A percentile compares a stretch with the other conserved stretches of the same genome.
Conservation (phyloP, 2,329 filamentous ascomycete genomes). For the Elsinoe australis region DNA sequence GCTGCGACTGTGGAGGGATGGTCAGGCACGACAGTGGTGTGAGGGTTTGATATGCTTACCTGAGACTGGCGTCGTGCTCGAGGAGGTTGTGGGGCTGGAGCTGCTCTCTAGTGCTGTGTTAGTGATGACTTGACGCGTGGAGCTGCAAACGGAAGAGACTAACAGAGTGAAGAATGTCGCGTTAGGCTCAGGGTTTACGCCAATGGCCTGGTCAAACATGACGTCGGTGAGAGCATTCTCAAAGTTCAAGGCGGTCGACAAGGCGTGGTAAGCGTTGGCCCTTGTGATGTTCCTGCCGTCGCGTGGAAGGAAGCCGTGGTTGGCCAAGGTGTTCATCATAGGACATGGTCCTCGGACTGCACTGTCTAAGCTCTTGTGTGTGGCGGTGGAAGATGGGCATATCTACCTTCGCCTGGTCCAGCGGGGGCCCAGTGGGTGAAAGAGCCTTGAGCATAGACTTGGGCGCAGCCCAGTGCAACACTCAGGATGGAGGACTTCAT, state of each 20-base stretch:
- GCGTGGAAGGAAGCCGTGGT: conserved; percentile 24
- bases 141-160: neutral
- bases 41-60: neutral
- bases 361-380: neutral
- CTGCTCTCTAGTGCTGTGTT: neutral
- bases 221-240: neutral
- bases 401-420: neutral
- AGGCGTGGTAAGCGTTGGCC: neutral
- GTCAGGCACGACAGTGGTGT: too few species aligned
- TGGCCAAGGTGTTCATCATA: conserved; percentile 24
- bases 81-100: conserved; percentile 13
- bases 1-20: neutral
- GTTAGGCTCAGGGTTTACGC: neutral
- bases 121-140: neutral
- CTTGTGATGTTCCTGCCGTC: conserved; percentile 19
- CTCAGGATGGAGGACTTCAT: neutral
- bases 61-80: conserved; percentile 9
- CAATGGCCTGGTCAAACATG: conserved; percentile 6
- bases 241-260: conserved; percentile 4
- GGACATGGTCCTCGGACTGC: conserved; percentile 26
- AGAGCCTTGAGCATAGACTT: neutral
- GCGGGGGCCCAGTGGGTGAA: neutral
- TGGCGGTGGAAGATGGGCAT: neutral
- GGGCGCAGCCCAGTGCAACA: neutral
- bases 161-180: conserved; percentile 4